Percentiles rank a stretch among this genome's conserved stretches.
phyloP scores from a whole-genome alignment of 1,139 yeast species.

The Candida smagusa region DNA sequence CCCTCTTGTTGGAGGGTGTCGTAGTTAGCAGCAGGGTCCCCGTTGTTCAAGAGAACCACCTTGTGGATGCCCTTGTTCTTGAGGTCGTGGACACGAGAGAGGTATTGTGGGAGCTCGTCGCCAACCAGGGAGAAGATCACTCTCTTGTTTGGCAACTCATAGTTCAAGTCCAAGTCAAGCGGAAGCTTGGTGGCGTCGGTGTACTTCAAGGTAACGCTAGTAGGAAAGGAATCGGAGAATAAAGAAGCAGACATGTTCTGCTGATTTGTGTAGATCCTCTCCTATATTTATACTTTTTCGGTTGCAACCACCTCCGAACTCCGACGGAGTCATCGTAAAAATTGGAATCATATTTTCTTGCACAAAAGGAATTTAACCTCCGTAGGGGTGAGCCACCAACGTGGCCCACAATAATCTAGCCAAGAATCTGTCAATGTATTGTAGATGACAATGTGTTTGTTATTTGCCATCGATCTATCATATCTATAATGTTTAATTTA shows the following conservation, averaged over 20 bases:
- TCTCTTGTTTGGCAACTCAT: slow-evolving; percentile 38
- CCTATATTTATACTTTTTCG: not conserved
- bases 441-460: no score
- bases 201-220: slow-evolving; percentile 13
- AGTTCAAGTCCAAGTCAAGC: slow-evolving; percentile 44
- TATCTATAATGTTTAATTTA: no score
- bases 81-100: slow-evolving; percentile 49
- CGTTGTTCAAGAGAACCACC: slow-evolving; percentile 70
- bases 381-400: no score
- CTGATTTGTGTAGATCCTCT: not conserved
- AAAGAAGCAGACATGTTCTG: slow-evolving; percentile 5
- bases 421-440: no score
- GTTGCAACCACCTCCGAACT: slow-evolving; percentile 1
- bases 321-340: not conserved
- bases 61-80: slow-evolving; percentile 69
- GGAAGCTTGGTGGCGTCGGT: slow-evolving; percentile 49
- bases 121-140: slow-evolving; percentile 16
- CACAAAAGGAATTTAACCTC: no score
- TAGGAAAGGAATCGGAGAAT: slow-evolving; percentile 14
- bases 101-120: slow-evolving; percentile 78
- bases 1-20: slow-evolving; percentile 15
- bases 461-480: no score
- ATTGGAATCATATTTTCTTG: not conserved
- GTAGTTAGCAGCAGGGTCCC: slow-evolving; percentile 55
- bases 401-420: no score